phyloP scores from a whole-genome alignment of 2,329 filamentous ascomycete genomes.

The Pyrenophora teres region DNA sequence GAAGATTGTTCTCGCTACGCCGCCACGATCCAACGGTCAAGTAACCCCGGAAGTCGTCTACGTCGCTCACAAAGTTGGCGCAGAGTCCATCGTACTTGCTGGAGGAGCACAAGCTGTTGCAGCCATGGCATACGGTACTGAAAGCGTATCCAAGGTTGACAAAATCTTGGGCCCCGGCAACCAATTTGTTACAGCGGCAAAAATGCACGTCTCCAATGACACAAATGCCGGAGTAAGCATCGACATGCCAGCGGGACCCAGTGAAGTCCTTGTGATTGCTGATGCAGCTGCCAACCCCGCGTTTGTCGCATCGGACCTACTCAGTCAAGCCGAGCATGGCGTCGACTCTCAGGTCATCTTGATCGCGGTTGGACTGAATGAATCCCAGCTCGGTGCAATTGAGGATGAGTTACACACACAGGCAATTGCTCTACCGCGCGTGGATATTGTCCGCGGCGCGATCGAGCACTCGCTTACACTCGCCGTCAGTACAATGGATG shows the following conservation, averaged over 20 bases:
- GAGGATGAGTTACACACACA: constrained; percentile 90
- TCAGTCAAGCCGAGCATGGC: constrained; percentile 96
- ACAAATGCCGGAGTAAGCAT: constrained; percentile 94
- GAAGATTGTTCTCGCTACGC: constrained; percentile 91
- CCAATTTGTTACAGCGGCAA: constrained; percentile 96
- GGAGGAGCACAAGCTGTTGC: constrained; percentile 95
- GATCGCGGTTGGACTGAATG: constrained; percentile 79
- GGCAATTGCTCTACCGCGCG: constrained; percentile 82
- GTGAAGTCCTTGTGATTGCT: constrained; percentile 94
- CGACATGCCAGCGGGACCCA: constrained; percentile 97
- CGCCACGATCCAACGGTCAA: constrained; percentile 84
- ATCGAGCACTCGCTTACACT: constrained; percentile 93
- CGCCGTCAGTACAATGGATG: constrained; percentile 71
- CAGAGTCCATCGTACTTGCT: constrained; percentile 92
- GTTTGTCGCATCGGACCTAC: constrained; percentile 91
- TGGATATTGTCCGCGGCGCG: constrained; percentile 88
- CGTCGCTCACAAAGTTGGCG: constrained; percentile 93
- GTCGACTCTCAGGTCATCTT: constrained; percentile 94
- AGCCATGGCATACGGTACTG: constrained; percentile 95
- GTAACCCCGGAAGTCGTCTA: constrained; percentile 98
- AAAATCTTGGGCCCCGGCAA: constrained; percentile 98
- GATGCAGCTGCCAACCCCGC: constrained; percentile 87
- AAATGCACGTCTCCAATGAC: constrained; percentile 98
- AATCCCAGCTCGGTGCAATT: constrained; percentile 76
- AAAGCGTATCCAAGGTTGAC: constrained; percentile 93